Base-by-base conservation (phyloP, 2,329 filamentous ascomycete genomes). In the Beauveria sp. region DNA sequence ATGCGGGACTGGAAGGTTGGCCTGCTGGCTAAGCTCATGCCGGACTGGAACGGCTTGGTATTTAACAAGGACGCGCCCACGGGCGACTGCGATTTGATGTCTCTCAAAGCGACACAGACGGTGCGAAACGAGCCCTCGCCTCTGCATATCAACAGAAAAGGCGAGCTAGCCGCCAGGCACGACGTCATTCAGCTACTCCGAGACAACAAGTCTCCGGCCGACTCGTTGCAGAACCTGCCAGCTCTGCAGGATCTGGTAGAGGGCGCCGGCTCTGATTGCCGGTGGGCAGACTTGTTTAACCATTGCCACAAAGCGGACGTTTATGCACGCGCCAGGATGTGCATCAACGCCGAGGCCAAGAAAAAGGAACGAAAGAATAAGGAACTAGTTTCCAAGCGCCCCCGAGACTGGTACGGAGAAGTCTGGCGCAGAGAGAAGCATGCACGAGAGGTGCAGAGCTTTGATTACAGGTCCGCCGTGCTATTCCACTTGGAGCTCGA, bases 51-150 rank as follows among this genome's bases (percentile, higher is more conserved):
- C 1, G 58, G 37, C 0, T 34, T 12, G 0, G 61, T 18, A 0
- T 73, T 72, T 64, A 75, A 76, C 54, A 1, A 37, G 2, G 70
- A 74, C 18, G 73, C 73, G 0, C 72, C 72, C 0, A 34, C 24
- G 3, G 20, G 30, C 43, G 16, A 46, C 14, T 10, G n/a, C 24
- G 47, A 46, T 7, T 22, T 47, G 58, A 54, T 60, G 26, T 14
- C 16, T 9, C 54, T 37, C 12, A 43, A 4, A 3, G n/a, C 9
- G 3, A 37, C 26, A 20, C 20, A 8, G 54, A 26, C 43, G n/a
- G 10, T 20, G n/a, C 57, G 26, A 5, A 26, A 14, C 24, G 46
- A 44, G 34, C 44, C 37, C 3, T 12, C 46, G 18, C 43, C 55
- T 1, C n/a, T 61, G 2, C 16, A 37, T 3, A 30, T 43, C 9